A percentile compares a stretch with the other conserved stretches of the same genome.
These are phyloP conservation scores for Phytophthora ohioensis DNA, from an alignment of 352 stramenopile species.

Conservation along the genomic window DNA sequence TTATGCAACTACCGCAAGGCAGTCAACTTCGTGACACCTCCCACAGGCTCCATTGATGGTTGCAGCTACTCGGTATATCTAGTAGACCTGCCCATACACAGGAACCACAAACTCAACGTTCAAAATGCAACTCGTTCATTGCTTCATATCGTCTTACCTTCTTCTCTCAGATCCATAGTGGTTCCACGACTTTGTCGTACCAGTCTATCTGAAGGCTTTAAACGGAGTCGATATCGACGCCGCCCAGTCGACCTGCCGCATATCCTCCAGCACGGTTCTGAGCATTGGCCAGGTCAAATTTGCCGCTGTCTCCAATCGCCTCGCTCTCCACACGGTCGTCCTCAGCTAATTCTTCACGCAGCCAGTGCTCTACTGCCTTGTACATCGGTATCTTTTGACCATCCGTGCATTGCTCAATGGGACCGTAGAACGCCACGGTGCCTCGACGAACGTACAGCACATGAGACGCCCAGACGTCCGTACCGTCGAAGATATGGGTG, in stretches of 20 bases:
- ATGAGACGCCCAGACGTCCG: conserved; percentile 96
- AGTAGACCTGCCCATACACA: no score
- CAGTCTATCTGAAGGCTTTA: no score
- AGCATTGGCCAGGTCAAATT: conserved; percentile 69
- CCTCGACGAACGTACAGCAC: conserved; percentile 92
- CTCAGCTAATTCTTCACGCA: conserved; percentile 91
- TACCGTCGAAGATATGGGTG: conserved; percentile 98
- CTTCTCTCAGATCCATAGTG: no score
- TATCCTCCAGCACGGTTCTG: conserved; percentile 85
- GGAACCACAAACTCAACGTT: no score
- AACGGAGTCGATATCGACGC: conserved; percentile 53
- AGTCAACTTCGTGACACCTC: no score
- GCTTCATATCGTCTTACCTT: no score
- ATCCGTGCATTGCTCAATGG: conserved; percentile 80
- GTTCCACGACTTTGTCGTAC: no score
- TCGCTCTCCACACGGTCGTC: conserved; percentile 79
- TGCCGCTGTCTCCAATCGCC: conserved; percentile 39
- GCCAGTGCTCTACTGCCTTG: conserved; percentile 92
- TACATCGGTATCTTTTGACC: conserved; percentile 90
- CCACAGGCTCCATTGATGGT: no score
- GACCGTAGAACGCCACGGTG: conserved; percentile 62
- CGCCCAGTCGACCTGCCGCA: conserved; percentile 70
- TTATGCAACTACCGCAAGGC: no score
- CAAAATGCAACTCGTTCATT: no score
- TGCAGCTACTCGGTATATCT: no score